phyloP scores from a whole-genome alignment of 495 filamentous ascomycete species.

The Talaromyces ruber region DNA sequence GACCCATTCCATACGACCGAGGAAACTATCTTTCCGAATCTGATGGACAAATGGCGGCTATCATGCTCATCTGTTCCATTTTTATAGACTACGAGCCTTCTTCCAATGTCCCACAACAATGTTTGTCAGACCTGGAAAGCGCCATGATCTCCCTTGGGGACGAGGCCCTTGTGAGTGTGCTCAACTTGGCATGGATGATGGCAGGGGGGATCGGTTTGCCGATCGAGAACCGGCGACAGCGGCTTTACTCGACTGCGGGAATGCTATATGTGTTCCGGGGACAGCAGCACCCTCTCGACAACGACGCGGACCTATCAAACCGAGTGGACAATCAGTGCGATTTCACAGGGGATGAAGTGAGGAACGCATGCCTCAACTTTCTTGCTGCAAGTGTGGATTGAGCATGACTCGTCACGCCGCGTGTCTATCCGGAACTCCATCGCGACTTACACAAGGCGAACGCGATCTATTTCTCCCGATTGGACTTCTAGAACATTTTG shows the following conservation, averaged over 20 bases:
- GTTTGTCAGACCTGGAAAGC: constrained; percentile 6
- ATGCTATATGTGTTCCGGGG: constrained; percentile 6
- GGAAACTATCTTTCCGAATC: constrained; percentile 3
- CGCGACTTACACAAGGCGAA: background rate
- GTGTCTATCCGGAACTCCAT: background rate
- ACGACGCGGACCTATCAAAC: background rate
- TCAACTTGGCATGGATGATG: constrained; percentile 9
- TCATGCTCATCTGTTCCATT: constrained; percentile 6
- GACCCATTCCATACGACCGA: constrained; percentile 1
- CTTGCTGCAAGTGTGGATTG: background rate
- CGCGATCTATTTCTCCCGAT: background rate
- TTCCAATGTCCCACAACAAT: constrained; percentile 2
- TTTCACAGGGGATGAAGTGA: background rate
- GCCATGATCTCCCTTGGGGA: constrained; percentile 5
- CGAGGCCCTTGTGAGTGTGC: constrained; percentile 6
- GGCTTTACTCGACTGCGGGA: constrained; percentile 2
- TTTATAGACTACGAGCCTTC: constrained; percentile 6
- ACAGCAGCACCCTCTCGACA: background rate
- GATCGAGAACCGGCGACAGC: background rate
- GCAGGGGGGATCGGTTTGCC: constrained; percentile 7
- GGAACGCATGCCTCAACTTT: background rate
- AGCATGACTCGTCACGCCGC: background rate
- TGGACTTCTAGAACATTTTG: background rate
- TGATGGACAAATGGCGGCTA: constrained; percentile 3
- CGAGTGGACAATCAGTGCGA: background rate